Percentiles rank a stretch among this genome's conserved stretches.
Evolutionary conservation across 2,329 filamentous ascomycete genomes (phyloP).

Genomic region (Beauveria pseudobassiana): DNA sequence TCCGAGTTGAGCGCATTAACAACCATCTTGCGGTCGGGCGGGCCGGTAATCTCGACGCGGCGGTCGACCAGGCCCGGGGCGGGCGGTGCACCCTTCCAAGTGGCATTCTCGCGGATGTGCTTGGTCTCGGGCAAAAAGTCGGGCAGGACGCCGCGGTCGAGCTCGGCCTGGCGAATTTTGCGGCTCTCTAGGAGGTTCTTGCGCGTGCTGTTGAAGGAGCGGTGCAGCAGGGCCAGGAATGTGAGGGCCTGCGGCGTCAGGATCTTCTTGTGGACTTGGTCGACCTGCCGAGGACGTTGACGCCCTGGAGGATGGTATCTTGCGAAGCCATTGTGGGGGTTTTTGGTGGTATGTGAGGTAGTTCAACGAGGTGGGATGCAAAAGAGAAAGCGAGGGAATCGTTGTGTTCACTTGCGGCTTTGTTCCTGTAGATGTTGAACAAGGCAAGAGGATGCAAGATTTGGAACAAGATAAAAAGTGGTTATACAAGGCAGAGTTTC

Average conservation of each 20-base stretch:
- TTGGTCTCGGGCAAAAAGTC: constrained; percentile 95
- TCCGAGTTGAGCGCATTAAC: constrained; percentile 94
- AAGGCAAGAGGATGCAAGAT: background rate
- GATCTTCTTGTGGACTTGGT: constrained; percentile 78
- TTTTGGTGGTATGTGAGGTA: background rate
- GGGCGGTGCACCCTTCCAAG: constrained; percentile 87
- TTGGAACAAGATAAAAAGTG: background rate
- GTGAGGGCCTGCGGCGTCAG: constrained; percentile 82
- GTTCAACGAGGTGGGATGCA: background rate
- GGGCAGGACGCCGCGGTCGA: constrained; percentile 80
- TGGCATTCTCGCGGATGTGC: constrained; percentile 87
- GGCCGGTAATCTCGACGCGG: constrained; percentile 93
- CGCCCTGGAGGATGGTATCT: constrained; percentile 77
- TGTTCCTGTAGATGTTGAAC: background rate
- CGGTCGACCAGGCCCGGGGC: constrained; percentile 90
- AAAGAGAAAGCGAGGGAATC: background rate
- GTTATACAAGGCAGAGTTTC: background rate
- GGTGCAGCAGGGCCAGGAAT: constrained; percentile 90
- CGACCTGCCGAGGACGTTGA: constrained; percentile 75
- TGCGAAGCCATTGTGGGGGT: constrained; percentile 42
- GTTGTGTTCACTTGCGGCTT: too few relatives aligned
- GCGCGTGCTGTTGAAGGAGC: constrained; percentile 84
- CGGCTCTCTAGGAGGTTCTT: constrained; percentile 85
- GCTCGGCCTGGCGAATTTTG: constrained; percentile 78
- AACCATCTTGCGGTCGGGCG: constrained; percentile 98